These are phyloP conservation scores for Vararia minispora DNA, from an alignment of 768 basidiomycete species.

Conservation along the genomic window DNA sequence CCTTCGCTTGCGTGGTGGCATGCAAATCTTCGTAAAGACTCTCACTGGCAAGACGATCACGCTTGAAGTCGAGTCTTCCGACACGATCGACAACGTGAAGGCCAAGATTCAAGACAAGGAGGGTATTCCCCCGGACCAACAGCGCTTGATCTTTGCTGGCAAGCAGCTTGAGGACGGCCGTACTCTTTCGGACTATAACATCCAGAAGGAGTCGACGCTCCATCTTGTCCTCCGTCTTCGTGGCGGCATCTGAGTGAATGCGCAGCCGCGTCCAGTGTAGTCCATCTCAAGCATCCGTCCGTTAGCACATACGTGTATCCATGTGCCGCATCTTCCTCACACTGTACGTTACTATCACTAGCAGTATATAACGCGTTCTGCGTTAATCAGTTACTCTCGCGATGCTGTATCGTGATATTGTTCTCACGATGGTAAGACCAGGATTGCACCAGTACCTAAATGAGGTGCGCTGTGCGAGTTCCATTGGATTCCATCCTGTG, in stretches of 20 bases:
- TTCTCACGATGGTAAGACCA: no score
- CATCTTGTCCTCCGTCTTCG: slow-evolving; percentile 67
- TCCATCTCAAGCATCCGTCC: neutral
- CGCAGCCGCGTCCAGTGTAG: no score
- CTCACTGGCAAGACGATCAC: slow-evolving; percentile 90
- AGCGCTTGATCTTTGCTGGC: slow-evolving; percentile 86
- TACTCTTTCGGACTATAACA: slow-evolving; percentile 72
- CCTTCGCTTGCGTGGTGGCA: slow-evolving; percentile 78
- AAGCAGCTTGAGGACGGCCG: slow-evolving; percentile 94
- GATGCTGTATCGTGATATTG: no score
- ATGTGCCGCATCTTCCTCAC: neutral
- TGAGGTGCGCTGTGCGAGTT: no score
- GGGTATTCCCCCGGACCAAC: slow-evolving; percentile 79
- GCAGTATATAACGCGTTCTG: no score
- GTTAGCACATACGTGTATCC: neutral
- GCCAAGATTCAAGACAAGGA: slow-evolving; percentile 78
- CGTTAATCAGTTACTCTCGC: no score
- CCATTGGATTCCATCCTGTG: no score
- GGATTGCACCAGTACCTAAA: no score
- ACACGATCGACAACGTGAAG: slow-evolving; percentile 89
- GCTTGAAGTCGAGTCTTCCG: slow-evolving; percentile 84
- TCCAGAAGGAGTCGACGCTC: slow-evolving; percentile 72
- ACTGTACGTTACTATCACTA: neutral
- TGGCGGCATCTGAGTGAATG: slow-evolving; percentile 42
- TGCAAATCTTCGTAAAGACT: slow-evolving; percentile 89